A percentile compares a stretch with the other conserved stretches of the same genome.
These are phyloP conservation scores for Turnera subulata DNA, from an alignment of 345 rosid genomes.

Conservation along the genomic window DNA sequence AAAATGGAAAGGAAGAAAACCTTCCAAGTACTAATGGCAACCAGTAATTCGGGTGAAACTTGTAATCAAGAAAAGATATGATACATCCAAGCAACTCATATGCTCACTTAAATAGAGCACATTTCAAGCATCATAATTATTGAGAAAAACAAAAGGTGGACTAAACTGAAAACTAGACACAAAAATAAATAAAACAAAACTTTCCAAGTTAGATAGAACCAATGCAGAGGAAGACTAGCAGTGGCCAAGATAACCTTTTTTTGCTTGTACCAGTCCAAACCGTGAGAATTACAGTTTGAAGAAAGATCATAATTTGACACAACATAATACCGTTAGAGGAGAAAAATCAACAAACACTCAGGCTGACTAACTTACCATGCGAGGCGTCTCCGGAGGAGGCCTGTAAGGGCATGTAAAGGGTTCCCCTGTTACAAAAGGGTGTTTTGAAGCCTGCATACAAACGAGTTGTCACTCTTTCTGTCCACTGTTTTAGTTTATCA, in stretches of 20 bases:
- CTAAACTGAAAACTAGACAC: too few relatives aligned
- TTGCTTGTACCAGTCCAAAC: not conserved
- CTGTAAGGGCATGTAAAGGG: slow-evolving; percentile 88
- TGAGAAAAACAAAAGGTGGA: too few relatives aligned
- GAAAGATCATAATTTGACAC: not conserved
- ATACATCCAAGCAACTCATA: too few relatives aligned
- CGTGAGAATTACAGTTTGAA: slow-evolving; percentile 1
- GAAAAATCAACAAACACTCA: slow-evolving; percentile 1
- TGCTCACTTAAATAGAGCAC: too few relatives aligned
- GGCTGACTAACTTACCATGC: slow-evolving; percentile 51
- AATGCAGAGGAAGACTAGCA: not conserved
- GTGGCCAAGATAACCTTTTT: not conserved
- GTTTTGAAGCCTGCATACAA: slow-evolving; percentile 81
- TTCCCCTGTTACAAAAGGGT: slow-evolving; percentile 98
- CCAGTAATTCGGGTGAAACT: too few relatives aligned
- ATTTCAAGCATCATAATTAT: too few relatives aligned
- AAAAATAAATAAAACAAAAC: too few relatives aligned
- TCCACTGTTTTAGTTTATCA: not conserved
- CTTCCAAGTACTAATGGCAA: too few relatives aligned
- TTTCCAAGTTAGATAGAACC: too few relatives aligned
- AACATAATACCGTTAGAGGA: not conserved
- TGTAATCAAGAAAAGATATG: too few relatives aligned
- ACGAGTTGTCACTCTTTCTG: slow-evolving; percentile 10
- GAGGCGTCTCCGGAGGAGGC: slow-evolving; percentile 83
- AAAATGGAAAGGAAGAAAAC: slow-evolving; percentile 3